Evolutionary conservation across 2,329 filamentous ascomycete species (phyloP).

Genomic region (Trichophyton simii): DNA sequence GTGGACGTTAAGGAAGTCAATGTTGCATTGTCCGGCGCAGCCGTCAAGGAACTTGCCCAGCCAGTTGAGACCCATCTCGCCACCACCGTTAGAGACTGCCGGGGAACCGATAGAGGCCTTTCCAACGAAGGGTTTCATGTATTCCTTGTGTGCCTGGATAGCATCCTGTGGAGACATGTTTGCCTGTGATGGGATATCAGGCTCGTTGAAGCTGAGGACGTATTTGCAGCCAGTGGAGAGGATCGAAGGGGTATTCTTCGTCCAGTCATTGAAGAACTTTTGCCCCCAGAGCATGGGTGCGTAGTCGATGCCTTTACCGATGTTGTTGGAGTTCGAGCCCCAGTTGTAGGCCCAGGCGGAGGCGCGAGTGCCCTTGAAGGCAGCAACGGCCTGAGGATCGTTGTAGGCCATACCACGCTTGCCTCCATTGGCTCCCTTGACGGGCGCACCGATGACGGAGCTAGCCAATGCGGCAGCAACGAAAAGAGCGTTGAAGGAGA

Average conservation of each 20-base stretch:
- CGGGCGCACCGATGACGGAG: conserved; percentile 23
- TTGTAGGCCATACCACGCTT: conserved; percentile 33
- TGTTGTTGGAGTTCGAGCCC: conserved; percentile 23
- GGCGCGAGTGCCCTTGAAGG: conserved; percentile 20
- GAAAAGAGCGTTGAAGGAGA: conserved; percentile 24
- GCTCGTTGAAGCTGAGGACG: conserved; percentile 37
- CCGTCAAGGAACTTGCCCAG: conserved; percentile 28
- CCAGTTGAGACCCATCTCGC: conserved; percentile 28
- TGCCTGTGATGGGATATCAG: conserved; percentile 29
- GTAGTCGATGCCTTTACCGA: conserved; percentile 27
- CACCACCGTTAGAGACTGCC: conserved; percentile 29
- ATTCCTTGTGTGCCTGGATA: conserved; percentile 24
- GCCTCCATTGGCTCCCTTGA: conserved; percentile 14
- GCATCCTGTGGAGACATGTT: conserved; percentile 28
- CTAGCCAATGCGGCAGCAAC: conserved; percentile 25
- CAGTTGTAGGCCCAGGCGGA: conserved; percentile 38
- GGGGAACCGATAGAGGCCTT: conserved; percentile 32
- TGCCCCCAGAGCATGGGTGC: conserved; percentile 36
- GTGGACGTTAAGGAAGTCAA: conserved; percentile 34
- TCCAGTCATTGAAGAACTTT: conserved; percentile 27
- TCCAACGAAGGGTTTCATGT: conserved; percentile 28
- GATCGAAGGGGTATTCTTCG: conserved; percentile 20
- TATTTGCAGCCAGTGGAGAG: conserved; percentile 26
- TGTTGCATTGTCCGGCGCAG: conserved; percentile 27
- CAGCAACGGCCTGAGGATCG: conserved; percentile 20